Conservation (phyloP, 163 green algal genomes). For the Trebouxia gelatinosa region DNA sequence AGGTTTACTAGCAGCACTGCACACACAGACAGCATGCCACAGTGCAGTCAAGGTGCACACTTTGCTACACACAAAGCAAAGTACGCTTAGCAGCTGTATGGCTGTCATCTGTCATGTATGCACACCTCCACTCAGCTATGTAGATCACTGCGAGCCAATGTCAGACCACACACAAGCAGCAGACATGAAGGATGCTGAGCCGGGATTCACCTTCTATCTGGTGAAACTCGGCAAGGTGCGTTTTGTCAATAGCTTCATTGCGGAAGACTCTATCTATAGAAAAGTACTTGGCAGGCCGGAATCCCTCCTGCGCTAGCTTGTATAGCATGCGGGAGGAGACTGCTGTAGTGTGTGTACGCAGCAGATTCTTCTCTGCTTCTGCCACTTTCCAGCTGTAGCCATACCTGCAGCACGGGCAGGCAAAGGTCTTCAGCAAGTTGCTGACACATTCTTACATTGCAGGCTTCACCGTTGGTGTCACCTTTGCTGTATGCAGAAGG, state of each 20-base stretch:
- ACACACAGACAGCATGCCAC: too few relatives aligned
- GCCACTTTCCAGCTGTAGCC: conserved; percentile 90
- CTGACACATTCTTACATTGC: too few relatives aligned
- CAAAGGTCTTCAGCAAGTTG: not conserved
- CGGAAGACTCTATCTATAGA: conserved; percentile 98
- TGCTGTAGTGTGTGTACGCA: conserved; percentile 98
- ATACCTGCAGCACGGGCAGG: conserved; percentile 65
- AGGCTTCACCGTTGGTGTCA: too few relatives aligned
- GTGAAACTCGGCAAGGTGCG: conserved; percentile 99
- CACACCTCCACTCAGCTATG: too few relatives aligned
- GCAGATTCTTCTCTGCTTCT: conserved; percentile 98
- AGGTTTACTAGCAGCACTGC: too few relatives aligned
- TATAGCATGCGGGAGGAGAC: conserved; percentile 98
- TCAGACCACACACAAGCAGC: too few relatives aligned
- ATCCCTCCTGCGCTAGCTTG: conserved; percentile 71
- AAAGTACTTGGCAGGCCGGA: conserved; percentile 94
- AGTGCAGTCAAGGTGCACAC: too few relatives aligned
- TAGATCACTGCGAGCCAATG: too few relatives aligned
- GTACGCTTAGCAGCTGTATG: too few relatives aligned
- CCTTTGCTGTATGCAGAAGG: too few relatives aligned
- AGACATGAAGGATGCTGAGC: too few relatives aligned
- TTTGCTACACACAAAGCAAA: too few relatives aligned
- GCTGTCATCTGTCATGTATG: not conserved
- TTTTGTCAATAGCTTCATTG: conserved; percentile 97
- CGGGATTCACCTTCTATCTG: conserved; percentile 86